A percentile compares a stretch with the other conserved stretches of the same genome.
Evolutionary conservation across 495 filamentous ascomycete genomes (phyloP).

Genomic region (Xylaria scruposa): DNA sequence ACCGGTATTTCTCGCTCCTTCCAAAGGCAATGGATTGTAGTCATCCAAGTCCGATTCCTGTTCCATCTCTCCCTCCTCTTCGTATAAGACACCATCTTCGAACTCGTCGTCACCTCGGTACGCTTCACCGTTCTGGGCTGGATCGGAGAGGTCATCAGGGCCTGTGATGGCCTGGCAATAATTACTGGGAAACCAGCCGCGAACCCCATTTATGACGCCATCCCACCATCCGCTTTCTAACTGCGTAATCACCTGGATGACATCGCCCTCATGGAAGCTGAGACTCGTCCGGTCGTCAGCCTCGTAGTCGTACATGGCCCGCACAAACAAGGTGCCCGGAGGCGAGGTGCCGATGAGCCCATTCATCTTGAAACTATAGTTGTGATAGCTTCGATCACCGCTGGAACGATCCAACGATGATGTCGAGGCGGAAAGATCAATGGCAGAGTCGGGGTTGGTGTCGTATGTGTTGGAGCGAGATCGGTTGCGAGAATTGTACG

Average conservation of each 20-base stretch:
- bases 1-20: conserved; percentile 63
- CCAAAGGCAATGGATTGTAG: conserved; percentile 68
- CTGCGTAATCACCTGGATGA: conserved; percentile 97
- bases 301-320: conserved; percentile 96
- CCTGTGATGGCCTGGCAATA: conserved; percentile 88
- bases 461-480: conserved; percentile 42
- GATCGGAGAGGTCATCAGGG: conserved; percentile 66
- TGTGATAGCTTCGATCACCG: conserved; percentile 45
- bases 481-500: conserved; percentile 44
- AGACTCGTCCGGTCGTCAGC: conserved; percentile 95
- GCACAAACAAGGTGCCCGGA: conserved; percentile 84
- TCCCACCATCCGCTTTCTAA: conserved; percentile 99
- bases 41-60: conserved; percentile 69
- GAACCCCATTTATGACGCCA: conserved; percentile 88
- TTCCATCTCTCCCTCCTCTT: conserved; percentile 60
- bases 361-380: conserved; percentile 62
- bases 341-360: conserved; percentile 74
- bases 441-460: conserved; percentile 39
- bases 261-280: conserved; percentile 92
- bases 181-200: conserved; percentile 99
- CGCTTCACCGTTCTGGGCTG: conserved; percentile 66
- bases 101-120: conserved; percentile 76
- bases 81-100: conserved; percentile 57
- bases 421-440: conserved; percentile 42
- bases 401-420: conserved; percentile 46